Evolutionary conservation across 805 yeast species (phyloP).

Genomic region (Metschnikowia continentalis): DNA sequence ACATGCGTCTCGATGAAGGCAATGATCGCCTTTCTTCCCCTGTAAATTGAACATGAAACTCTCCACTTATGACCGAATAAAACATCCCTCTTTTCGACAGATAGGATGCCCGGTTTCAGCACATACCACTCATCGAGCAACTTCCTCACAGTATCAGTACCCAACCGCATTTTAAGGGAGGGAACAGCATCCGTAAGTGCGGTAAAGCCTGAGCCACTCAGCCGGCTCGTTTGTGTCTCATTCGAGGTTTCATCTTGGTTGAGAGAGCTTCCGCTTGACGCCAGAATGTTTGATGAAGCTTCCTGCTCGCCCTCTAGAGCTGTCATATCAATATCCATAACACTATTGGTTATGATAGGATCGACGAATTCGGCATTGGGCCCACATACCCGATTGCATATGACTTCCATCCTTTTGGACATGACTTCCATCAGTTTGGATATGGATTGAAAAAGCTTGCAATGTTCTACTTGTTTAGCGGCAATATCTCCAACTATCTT

Average conservation of each 20-base stretch:
- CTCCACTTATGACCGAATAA: background rate
- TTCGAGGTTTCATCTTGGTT: background rate
- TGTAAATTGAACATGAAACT: background rate
- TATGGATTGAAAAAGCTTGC: background rate
- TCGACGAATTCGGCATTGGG: background rate
- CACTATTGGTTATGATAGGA: background rate
- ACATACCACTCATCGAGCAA: background rate
- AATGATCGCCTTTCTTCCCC: background rate
- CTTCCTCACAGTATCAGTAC: background rate
- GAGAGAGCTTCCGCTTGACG: background rate
- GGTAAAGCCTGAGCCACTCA: background rate
- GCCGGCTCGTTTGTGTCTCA: background rate
- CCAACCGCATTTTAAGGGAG: background rate
- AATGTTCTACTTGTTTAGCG: background rate
- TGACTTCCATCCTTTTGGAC: background rate
- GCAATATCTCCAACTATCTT: background rate
- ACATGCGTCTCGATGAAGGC: background rate
- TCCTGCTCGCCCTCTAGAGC: background rate
- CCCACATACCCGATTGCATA: background rate
- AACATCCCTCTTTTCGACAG: background rate
- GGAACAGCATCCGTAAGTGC: background rate
- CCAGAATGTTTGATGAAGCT: background rate
- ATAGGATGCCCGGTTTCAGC: background rate
- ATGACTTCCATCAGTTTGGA: background rate
- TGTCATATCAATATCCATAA: background rate